Conservation (phyloP, 2,329 filamentous ascomycete genomes). For the Pseudocercospora pini-densiflorae region DNA sequence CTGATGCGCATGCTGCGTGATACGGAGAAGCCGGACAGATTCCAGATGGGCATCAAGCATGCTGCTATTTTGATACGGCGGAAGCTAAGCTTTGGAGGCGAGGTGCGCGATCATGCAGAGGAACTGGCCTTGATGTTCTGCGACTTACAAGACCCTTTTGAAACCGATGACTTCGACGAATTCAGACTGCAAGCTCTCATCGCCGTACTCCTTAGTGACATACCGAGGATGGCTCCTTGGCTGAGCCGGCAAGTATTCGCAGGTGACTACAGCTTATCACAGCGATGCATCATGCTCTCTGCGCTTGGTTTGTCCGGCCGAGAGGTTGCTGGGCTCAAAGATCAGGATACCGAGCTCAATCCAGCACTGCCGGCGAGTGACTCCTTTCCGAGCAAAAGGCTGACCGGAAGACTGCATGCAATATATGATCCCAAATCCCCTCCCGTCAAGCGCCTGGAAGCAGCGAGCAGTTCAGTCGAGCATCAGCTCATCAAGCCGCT, state of each 20-base stretch:
- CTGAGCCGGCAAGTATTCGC: constrained; percentile 85
- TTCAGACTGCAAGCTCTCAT: constrained; percentile 80
- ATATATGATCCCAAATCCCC: constrained; percentile 58
- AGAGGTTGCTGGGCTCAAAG: constrained; percentile 79
- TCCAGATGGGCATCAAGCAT: constrained; percentile 76
- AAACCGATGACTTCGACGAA: constrained; percentile 77
- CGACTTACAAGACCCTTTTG: constrained; percentile 83
- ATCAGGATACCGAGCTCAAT: constrained; percentile 51
- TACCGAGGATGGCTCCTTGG: constrained; percentile 79
- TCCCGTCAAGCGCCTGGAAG: constrained; percentile 65
- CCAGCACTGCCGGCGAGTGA: constrained; percentile 35
- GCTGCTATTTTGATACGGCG: constrained; percentile 82
- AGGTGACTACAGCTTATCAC: constrained; percentile 86
- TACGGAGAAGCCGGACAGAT: constrained; percentile 80
- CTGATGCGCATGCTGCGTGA: constrained; percentile 79
- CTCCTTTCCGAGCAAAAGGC: constrained; percentile 77
- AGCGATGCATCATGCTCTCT: constrained; percentile 80
- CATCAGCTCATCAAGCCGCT: constrained; percentile 78
- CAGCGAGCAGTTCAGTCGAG: constrained; percentile 69
- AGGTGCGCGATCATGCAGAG: constrained; percentile 81
- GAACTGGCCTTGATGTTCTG: constrained; percentile 78
- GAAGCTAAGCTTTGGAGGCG: constrained; percentile 85
- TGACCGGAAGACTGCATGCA: constrained; percentile 74
- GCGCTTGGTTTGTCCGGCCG: constrained; percentile 80
- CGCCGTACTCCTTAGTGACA: constrained; percentile 76